Conservation (phyloP, 176 grass and related monocot species). For the Musa troglodytarum region DNA sequence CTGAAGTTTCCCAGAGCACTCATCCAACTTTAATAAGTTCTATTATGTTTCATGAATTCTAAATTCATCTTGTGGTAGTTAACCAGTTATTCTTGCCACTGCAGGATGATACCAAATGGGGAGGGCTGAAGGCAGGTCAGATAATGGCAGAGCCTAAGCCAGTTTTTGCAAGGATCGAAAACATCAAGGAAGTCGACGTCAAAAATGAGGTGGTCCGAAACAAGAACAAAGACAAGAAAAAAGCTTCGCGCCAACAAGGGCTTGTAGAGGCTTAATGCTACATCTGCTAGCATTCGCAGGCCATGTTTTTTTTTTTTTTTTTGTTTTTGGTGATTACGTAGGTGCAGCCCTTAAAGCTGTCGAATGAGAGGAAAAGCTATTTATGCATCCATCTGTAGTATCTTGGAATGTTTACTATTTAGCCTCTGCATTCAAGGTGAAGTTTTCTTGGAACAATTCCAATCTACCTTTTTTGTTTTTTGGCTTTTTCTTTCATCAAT, state of each 20-base stretch:
- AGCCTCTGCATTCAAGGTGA: too few relatives aligned
- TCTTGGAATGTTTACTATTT: too few relatives aligned
- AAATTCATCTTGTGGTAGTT: neutral
- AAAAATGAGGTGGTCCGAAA: conserved; percentile 36
- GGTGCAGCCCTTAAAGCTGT: neutral
- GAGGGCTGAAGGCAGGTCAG: conserved; percentile 62
- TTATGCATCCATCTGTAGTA: neutral
- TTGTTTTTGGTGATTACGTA: neutral
- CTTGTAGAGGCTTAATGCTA: conserved; percentile 57
- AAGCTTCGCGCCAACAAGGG: conserved; percentile 36
- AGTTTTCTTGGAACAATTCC: too few relatives aligned
- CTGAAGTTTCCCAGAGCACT: too few relatives aligned
- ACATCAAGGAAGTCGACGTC: conserved; percentile 18
- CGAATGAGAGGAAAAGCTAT: neutral
- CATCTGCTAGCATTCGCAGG: neutral
- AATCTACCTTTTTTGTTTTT: too few relatives aligned
- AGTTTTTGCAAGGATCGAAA: conserved; percentile 70
- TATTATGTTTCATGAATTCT: neutral
- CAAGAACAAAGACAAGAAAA: conserved; percentile 50
- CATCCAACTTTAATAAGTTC: neutral
- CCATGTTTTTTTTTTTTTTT: neutral
- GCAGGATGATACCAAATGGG: conserved; percentile 84
- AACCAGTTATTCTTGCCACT: neutral
- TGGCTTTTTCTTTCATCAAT: too few relatives aligned
- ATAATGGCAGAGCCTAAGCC: conserved; percentile 72